Conservation (phyloP, 768 basidiomycete species). For the Boletus speciosus region DNA sequence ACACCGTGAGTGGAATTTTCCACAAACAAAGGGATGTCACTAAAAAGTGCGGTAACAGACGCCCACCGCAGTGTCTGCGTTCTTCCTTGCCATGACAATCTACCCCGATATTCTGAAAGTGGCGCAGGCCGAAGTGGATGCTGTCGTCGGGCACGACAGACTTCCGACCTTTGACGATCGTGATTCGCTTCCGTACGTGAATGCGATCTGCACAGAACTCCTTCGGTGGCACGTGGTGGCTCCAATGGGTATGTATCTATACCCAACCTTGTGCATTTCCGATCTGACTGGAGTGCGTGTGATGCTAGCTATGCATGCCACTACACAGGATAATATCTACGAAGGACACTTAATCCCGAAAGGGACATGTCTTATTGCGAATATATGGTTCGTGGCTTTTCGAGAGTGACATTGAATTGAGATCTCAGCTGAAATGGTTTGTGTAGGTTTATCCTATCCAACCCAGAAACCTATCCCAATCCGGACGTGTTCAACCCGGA, state of each 20-base stretch:
- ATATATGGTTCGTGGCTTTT: slow-evolving; percentile 4
- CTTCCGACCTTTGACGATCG: slow-evolving; percentile 14
- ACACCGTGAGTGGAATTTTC: slow-evolving; percentile 25
- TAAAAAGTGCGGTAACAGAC: slow-evolving; percentile 15
- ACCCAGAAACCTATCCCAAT: slow-evolving; percentile 2
- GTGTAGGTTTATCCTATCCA: slow-evolving; percentile 2
- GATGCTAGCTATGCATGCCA: slow-evolving; percentile 1
- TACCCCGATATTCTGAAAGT: slow-evolving; percentile 8
- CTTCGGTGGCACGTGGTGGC: slow-evolving; percentile 2
- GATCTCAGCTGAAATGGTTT: not conserved
- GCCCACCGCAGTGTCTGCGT: slow-evolving; percentile 2
- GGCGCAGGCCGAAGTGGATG: slow-evolving; percentile 13
- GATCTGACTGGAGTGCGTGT: not conserved
- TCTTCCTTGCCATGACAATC: slow-evolving; percentile 19
- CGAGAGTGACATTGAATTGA: too few relatives aligned
- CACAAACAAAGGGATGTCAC: not conserved
- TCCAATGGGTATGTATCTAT: not conserved
- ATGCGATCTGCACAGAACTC: slow-evolving; percentile 16
- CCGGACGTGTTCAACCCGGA: slow-evolving; percentile 6
- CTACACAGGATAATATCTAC: slow-evolving; percentile 12
- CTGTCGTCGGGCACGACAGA: slow-evolving; percentile 6
- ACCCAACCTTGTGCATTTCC: not conserved
- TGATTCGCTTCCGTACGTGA: slow-evolving; percentile 13
- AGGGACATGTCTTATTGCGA: slow-evolving; percentile 4
- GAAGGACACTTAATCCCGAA: slow-evolving; percentile 22